Evolutionary conservation across 1,284 basidiomycete genomes (phyloP).

Genomic region (Testicularia cyperi): DNA sequence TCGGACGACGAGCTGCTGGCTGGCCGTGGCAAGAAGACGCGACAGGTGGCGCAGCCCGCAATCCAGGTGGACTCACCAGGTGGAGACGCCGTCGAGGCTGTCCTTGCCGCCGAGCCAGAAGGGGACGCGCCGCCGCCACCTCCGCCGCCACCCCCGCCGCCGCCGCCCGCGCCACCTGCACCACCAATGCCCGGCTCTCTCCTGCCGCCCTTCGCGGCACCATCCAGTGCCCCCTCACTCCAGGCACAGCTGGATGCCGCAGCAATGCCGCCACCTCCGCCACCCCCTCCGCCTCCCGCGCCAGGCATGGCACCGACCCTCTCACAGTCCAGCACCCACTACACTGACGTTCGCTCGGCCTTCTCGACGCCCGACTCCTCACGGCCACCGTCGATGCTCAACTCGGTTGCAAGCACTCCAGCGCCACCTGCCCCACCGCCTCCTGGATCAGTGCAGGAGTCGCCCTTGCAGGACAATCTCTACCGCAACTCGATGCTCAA

Average conservation of each 20-base stretch:
- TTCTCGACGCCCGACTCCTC: slow-evolving; percentile 39
- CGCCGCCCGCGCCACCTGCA: slow-evolving; percentile 28
- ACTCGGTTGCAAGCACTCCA: slow-evolving; percentile 57
- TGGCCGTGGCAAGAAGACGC: slow-evolving; percentile 31
- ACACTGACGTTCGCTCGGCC: slow-evolving; percentile 28
- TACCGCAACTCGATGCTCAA: slow-evolving; percentile 55
- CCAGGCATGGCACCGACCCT: slow-evolving; percentile 20
- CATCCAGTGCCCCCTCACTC: slow-evolving; percentile 3
- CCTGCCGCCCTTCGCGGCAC: slow-evolving; percentile 17
- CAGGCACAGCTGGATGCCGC: slow-evolving; percentile 21
- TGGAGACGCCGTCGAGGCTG: background rate
- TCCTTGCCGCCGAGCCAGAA: slow-evolving; percentile 12
- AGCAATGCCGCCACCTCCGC: slow-evolving; percentile 40
- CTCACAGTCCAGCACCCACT: slow-evolving; percentile 6
- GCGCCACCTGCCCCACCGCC: slow-evolving; percentile 62
- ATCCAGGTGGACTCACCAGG: too few species aligned
- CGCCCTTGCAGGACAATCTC: slow-evolving; percentile 24
- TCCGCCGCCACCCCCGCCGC: slow-evolving; percentile 31
- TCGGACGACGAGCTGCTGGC: slow-evolving; percentile 35
- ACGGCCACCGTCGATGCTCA: slow-evolving; percentile 37
- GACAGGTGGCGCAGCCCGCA: too few species aligned
- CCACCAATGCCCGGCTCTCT: too few species aligned
- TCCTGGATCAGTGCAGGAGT: slow-evolving; percentile 40
- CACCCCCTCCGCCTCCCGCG: slow-evolving; percentile 38
- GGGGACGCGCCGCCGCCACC: slow-evolving; percentile 21